Conservation (phyloP, 192 early-diverging fungal species). For the Coemansia sp. region DNA sequence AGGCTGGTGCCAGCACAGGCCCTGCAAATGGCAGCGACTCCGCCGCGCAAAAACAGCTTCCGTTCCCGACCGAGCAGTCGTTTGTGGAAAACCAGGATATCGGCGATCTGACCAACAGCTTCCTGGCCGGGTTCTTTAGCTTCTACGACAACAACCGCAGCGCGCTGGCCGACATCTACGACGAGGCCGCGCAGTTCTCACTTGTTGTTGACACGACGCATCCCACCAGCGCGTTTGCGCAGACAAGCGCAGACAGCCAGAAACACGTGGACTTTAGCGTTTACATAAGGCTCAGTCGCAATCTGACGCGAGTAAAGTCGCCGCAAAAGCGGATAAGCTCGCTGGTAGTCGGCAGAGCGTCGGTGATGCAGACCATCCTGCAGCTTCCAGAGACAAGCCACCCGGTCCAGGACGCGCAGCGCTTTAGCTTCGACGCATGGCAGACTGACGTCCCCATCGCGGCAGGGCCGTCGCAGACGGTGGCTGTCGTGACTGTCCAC, state of each 20-base stretch:
- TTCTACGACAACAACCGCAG: constrained; percentile 43
- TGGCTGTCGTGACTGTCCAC: constrained; percentile 34
- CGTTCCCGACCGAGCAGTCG: constrained; percentile 34
- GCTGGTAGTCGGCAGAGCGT: constrained; percentile 27
- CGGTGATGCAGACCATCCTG: constrained; percentile 24
- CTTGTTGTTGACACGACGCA: constrained; percentile 47
- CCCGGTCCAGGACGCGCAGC: constrained; percentile 43
- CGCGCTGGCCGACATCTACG: constrained; percentile 42
- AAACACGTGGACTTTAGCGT: constrained; percentile 40
- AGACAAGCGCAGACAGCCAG: constrained; percentile 37
- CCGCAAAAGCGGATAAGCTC: constrained; percentile 32
- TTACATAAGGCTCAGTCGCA: constrained; percentile 47
- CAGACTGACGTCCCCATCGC: constrained; percentile 21
- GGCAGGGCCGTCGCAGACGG: constrained; percentile 10
- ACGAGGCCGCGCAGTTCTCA: constrained; percentile 33
- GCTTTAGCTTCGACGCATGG: constrained; percentile 52
- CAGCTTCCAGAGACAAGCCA: constrained; percentile 47
- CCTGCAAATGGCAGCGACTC: not conserved
- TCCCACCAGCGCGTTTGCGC: constrained; percentile 40
- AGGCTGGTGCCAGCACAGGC: constrained; percentile 8
- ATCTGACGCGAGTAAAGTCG: constrained; percentile 33
- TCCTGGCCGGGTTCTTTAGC: constrained; percentile 40
- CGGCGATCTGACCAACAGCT: constrained; percentile 33
- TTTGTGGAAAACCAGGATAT: constrained; percentile 44
- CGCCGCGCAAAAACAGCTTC: constrained; percentile 20